phyloP scores from a whole-genome alignment of 2,329 filamentous ascomycete genomes.

The Aspergillus sp. region DNA sequence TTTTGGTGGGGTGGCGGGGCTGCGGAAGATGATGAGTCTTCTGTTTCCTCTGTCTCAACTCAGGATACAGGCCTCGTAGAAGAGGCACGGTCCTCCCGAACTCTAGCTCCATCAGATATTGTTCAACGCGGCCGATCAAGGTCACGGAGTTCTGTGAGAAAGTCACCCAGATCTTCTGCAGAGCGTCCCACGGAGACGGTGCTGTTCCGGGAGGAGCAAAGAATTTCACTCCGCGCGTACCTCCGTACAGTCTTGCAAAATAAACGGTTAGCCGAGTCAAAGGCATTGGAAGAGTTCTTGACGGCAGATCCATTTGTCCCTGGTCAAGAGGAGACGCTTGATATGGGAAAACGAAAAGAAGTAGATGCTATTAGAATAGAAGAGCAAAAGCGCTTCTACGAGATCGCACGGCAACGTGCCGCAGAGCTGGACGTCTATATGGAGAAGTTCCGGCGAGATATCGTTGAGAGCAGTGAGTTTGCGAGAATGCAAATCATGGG shows the following conservation, averaged over 20 bases:
- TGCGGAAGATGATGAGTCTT: conserved; percentile 71
- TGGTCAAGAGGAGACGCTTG: conserved; percentile 78
- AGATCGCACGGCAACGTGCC: conserved; percentile 86
- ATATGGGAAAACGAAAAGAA: conserved; percentile 75
- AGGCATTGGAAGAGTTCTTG: conserved; percentile 81
- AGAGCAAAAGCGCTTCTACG: conserved; percentile 92
- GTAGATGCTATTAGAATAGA: conserved; percentile 87
- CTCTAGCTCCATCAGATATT: conserved; percentile 29
- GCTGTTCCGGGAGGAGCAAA: conserved; percentile 83
- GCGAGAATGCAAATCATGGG: neutral
- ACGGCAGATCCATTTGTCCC: conserved; percentile 69
- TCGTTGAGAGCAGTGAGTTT: conserved; percentile 68
- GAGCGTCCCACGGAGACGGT: conserved; percentile 52
- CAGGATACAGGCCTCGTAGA: conserved; percentile 52
- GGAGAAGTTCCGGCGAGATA: conserved; percentile 72
- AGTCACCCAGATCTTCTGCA: conserved; percentile 35
- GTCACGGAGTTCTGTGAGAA: conserved; percentile 30
- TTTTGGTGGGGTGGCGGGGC: conserved; percentile 50
- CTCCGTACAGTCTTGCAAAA: conserved; percentile 84
- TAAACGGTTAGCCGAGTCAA: conserved; percentile 76
- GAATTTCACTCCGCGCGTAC: conserved; percentile 87
- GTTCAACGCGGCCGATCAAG: conserved; percentile 23
- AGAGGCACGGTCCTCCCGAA: conserved; percentile 33
- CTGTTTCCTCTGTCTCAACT: conserved; percentile 77
- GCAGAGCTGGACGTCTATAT: conserved; percentile 96